These are phyloP conservation scores for Berkeleyomyces rouxiae DNA, from an alignment of 2,329 filamentous ascomycete species.

Conservation along the genomic window DNA sequence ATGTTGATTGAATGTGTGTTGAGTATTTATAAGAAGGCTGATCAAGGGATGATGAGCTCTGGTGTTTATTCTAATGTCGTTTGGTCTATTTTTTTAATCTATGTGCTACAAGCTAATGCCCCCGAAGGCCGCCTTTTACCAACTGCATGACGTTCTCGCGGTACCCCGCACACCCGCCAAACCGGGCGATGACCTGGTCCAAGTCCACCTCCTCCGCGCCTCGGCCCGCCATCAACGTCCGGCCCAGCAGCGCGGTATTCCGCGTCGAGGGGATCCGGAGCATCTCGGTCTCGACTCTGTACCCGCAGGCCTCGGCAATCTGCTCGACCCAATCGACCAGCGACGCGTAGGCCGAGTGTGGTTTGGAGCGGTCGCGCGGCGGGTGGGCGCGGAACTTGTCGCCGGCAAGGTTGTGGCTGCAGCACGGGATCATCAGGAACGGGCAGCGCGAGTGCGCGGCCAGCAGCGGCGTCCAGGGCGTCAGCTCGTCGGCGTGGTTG, in stretches of 20 bases:
- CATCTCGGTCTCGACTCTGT: constrained; percentile 64
- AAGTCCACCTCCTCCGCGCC: constrained; percentile 23
- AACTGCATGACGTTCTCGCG: constrained; percentile 44
- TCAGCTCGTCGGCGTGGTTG: constrained; percentile 93
- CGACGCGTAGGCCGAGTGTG: constrained; percentile 57
- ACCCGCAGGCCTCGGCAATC: constrained; percentile 58
- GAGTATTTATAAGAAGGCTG: no score
- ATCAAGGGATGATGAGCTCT: no score
- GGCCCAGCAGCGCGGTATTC: constrained; percentile 66
- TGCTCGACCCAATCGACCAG: constrained; percentile 62
- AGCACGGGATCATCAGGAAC: constrained; percentile 91
- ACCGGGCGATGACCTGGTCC: constrained; percentile 28
- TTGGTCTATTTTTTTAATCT: not conserved
- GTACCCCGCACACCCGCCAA: constrained; percentile 41
- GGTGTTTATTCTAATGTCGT: not conserved
- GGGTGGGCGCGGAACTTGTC: constrained; percentile 51
- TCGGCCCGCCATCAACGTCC: constrained; percentile 23
- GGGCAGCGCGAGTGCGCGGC: constrained; percentile 58
- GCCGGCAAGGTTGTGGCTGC: constrained; percentile 73
- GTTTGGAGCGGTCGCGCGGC: constrained; percentile 27
- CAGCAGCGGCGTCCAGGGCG: constrained; percentile 85
- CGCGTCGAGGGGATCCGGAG: constrained; percentile 82
- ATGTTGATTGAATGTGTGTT: constrained; percentile 27
- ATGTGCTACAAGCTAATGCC: constrained; percentile 21
- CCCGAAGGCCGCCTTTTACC: constrained; percentile 30